Base-by-base conservation (phyloP, 495 filamentous ascomycete species). In the Cercophora scortea region DNA sequence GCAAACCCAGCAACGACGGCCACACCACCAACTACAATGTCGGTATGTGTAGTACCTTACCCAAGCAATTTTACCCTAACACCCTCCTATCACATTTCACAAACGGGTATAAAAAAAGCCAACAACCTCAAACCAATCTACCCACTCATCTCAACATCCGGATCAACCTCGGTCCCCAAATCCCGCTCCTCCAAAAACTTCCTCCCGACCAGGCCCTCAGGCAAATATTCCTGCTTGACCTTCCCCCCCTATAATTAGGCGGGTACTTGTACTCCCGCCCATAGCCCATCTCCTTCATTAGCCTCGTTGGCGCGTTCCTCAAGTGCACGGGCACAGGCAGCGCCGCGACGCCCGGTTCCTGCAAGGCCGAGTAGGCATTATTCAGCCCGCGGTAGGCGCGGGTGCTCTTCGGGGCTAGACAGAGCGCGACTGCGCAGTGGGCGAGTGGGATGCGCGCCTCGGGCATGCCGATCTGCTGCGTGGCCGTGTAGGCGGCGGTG, bases 211-310 rank as follows among this genome's bases (percentile, higher is more conserved):
- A 98, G 63, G 52, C 77, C 74, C 49, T 86, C 84, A 0, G 93
- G 93, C 13, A 98, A 66, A 71, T 98, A 98, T 44, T 93, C 87
- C 69, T 98, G 93, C 59, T 74, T 77, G 15, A 96, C 90, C 60
- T 73, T 80, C n/a, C 93, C 93, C 90, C 82, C 57, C 75, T 68
- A 62, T 88, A 98, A 59, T 90, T 85, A 1, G 93, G 93, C 60
- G 94, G 94, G 67, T 98, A 98, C 63, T 98, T 98, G 65, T 98
- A 98, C 65, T 88, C 89, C 47, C 77, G 84, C 9, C 93, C 93
- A 57, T 89, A 90, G 1, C 89, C 91, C 45, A 96, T 68, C 61
- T 96, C 92, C 58, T 88, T 87, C 93, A 98, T 94, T 58, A 96
- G 61, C 60, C 81, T 79, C 7, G 93, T 97, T 2, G 91, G 90